These are phyloP conservation scores for Pestalotiopsis sp. DNA, from an alignment of 2,329 filamentous ascomycete species.

Conservation along the genomic window DNA sequence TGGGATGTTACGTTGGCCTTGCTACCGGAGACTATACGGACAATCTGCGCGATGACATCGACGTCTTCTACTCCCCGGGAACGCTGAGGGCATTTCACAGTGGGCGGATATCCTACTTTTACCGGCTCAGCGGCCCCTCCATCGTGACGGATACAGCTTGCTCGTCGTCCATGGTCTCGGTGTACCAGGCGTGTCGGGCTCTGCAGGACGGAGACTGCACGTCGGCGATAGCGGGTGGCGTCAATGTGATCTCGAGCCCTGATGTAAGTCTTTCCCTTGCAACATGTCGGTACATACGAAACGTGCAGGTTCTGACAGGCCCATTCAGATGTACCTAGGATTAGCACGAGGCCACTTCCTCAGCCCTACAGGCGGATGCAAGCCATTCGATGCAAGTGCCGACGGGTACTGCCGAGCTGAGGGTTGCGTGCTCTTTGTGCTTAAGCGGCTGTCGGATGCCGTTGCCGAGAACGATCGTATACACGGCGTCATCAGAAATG, in stretches of 20 bases:
- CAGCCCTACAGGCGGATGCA: slow-evolving; percentile 47
- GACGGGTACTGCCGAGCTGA: slow-evolving; percentile 59
- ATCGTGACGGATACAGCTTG: slow-evolving; percentile 40
- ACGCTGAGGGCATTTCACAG: slow-evolving; percentile 32
- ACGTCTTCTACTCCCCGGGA: slow-evolving; percentile 31
- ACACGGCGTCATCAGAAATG: slow-evolving; percentile 41
- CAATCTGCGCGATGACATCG: slow-evolving; percentile 23
- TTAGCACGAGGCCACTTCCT: slow-evolving; percentile 39
- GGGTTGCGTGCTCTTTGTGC: slow-evolving; percentile 47
- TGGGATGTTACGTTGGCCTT: slow-evolving; percentile 30
- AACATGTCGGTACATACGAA: slow-evolving; percentile 15
- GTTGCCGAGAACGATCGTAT: slow-evolving; percentile 52
- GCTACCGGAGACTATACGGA: slow-evolving; percentile 25
- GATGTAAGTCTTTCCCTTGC: slow-evolving; percentile 10
- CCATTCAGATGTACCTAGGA: slow-evolving; percentile 18
- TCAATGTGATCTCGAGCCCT: slow-evolving; percentile 37
- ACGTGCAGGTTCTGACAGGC: slow-evolving; percentile 13
- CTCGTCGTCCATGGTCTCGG: slow-evolving; percentile 36
- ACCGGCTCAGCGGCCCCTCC: slow-evolving; percentile 38
- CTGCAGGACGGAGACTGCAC: slow-evolving; percentile 33
- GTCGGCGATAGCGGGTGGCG: slow-evolving; percentile 40
- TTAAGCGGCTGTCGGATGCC: slow-evolving; percentile 54
- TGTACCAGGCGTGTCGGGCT: slow-evolving; percentile 34
- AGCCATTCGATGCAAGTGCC: slow-evolving; percentile 48
- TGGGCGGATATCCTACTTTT: slow-evolving; percentile 36